Evolutionary conservation across 2,329 filamentous ascomycete genomes (phyloP), one percentile per base, ranked within the genome.

Genomic region (Colletotrichum cordylinicola): DNA sequence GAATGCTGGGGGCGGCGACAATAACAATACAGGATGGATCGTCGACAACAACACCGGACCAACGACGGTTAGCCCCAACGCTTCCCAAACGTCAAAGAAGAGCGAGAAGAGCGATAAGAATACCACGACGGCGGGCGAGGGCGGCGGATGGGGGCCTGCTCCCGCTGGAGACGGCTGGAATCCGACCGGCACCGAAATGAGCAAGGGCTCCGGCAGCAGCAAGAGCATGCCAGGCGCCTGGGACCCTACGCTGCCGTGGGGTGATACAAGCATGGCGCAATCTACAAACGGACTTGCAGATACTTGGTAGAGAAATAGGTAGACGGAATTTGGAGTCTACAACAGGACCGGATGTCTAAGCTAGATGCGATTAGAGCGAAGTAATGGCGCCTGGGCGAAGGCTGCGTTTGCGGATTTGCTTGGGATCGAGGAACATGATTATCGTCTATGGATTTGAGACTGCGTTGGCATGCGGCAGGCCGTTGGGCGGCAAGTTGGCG

Each of bases 181-280:
- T 15, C 72, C 62, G n/a, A 70, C 66, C 7, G 58, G 58, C n/a
- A 74, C 70, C 7, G 67, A 75, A 21, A 61, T 65, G 48, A 72
- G 70, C 56, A 75, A 75, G 70, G 48, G 62, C 9, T 77, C 72
- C 33, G 65, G 68, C 58, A 67, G 67, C 65, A 77, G 62, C 67
- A 74, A 70, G 73, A 77, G 43, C 37, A 78, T 78, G 77, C 77
- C 77, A 7, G 77, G 77, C 16, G 71, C 76, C 15, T 78, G 74
- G 76, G 69, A 78, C 15, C 21, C 48, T 12, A 18, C 3, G 4
- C 48, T 13, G 6, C 68, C 69, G 13, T 78, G 77, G 77, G 75
- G 65, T n/a, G 71, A 78, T 29, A 37, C 71, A 9, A 66, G 67
- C 15, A 33, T 74, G 52, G 77, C 77, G 24, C 71, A 77, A 33